A percentile compares a stretch with the other conserved stretches of the same genome.
Conservation (phyloP, 371 early-diverging fungal species). For the Amoeboaphelidium occidentale region DNA sequence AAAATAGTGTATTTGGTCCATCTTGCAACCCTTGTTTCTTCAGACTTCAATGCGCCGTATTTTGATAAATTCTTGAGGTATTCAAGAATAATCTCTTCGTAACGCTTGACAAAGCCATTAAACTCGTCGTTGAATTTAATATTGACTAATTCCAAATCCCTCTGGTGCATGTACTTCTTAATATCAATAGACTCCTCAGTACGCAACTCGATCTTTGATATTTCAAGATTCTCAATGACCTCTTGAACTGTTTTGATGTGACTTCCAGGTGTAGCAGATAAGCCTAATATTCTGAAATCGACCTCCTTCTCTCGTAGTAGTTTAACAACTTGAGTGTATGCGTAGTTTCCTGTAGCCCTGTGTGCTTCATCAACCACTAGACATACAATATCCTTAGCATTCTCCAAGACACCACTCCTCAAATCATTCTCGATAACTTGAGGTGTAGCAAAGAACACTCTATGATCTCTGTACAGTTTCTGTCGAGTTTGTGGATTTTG, state of each 20-base stretch:
- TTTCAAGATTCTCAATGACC: slow-evolving; percentile 44
- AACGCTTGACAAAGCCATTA: slow-evolving; percentile 34
- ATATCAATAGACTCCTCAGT: slow-evolving; percentile 77
- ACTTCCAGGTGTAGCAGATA: slow-evolving; percentile 72
- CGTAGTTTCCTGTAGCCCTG: slow-evolving; percentile 54
- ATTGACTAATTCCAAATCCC: slow-evolving; percentile 30
- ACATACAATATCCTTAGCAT: slow-evolving; percentile 26
- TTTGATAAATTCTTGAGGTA: too few species aligned
- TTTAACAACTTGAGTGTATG: slow-evolving; percentile 45
- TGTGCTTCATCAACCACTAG: slow-evolving; percentile 87
- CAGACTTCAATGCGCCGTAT: too few species aligned
- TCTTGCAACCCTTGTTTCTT: too few species aligned
- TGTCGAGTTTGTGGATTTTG: slow-evolving; percentile 23
- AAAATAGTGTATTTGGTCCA: too few species aligned
- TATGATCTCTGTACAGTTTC: slow-evolving; percentile 22
- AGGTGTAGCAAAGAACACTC: slow-evolving; percentile 72
- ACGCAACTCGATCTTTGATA: slow-evolving; percentile 50
- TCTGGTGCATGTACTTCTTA: slow-evolving; percentile 36
- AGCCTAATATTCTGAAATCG: slow-evolving; percentile 51
- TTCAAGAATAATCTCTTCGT: slow-evolving; percentile 22
- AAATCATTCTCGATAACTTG: slow-evolving; percentile 72
- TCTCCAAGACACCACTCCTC: slow-evolving; percentile 17
- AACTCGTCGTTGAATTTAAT: too few species aligned
- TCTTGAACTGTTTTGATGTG: slow-evolving; percentile 45
- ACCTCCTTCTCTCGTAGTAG: slow-evolving; percentile 20